A percentile compares a stretch with the other conserved stretches of the same genome.
Conservation (phyloP, 805 yeast species). For the Sugiyamaella valdiviana region DNA sequence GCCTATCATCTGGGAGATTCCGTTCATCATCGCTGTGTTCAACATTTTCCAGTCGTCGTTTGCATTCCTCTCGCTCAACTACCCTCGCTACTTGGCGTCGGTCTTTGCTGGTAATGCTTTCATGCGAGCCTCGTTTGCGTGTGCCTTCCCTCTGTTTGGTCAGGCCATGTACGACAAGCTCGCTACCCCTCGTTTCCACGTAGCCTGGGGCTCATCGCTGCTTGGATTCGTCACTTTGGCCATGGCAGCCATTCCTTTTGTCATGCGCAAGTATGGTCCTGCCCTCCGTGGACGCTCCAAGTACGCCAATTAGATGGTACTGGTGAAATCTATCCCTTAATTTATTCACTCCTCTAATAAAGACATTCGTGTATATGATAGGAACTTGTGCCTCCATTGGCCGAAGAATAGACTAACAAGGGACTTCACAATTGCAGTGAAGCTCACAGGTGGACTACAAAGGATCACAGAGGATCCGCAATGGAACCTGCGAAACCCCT, state of each 20-base stretch:
- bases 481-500: too few relatives aligned
- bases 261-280: constrained; percentile 32
- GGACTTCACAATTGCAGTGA: too few relatives aligned
- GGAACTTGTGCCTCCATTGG: too few relatives aligned
- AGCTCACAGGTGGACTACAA: too few relatives aligned
- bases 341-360: background rate
- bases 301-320: constrained; percentile 23
- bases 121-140: constrained; percentile 47
- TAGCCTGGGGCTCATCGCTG: constrained; percentile 52
- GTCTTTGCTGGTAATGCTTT: constrained; percentile 54
- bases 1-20: constrained; percentile 40
- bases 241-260: constrained; percentile 43
- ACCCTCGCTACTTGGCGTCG: constrained; percentile 47
- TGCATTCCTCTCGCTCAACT: constrained; percentile 43
- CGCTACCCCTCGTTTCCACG: constrained; percentile 41
- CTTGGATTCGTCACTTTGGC: constrained; percentile 41
- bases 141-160: constrained; percentile 61
- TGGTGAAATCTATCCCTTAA: background rate
- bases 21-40: constrained; percentile 38
- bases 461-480: too few relatives aligned
- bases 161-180: constrained; percentile 46
- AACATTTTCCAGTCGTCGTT: constrained; percentile 45
- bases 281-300: constrained; percentile 32
- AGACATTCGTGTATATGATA: background rate
- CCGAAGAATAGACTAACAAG: too few relatives aligned